phyloP scores from a whole-genome alignment of 2,329 filamentous ascomycete species.

The Sporothrix inflata region DNA sequence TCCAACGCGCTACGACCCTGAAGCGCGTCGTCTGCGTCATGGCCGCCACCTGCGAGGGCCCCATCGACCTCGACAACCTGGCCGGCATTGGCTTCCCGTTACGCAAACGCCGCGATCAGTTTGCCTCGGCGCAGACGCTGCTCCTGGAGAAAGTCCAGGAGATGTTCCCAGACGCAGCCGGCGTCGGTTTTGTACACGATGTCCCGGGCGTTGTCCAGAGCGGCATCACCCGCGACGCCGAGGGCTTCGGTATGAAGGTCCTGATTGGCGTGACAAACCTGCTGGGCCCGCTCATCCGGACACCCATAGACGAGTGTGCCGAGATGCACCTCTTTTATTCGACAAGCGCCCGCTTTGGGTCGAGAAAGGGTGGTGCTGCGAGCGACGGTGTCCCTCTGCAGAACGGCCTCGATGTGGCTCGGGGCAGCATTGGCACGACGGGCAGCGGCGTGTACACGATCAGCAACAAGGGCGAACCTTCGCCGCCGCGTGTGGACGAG shows the following conservation, averaged over 20 bases:
- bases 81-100: slow-evolving; percentile 46
- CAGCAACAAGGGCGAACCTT: slow-evolving; percentile 37
- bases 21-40: slow-evolving; percentile 61
- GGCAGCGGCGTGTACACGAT: slow-evolving; percentile 48
- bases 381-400: slow-evolving; percentile 35
- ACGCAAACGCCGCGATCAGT: slow-evolving; percentile 48
- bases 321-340: slow-evolving; percentile 46
- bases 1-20: slow-evolving; percentile 50
- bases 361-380: neutral
- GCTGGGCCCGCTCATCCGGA: slow-evolving; percentile 32
- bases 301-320: slow-evolving; percentile 39
- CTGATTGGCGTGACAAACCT: slow-evolving; percentile 24
- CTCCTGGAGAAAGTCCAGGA: slow-evolving; percentile 50
- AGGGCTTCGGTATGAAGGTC: slow-evolving; percentile 19
- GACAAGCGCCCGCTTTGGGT: slow-evolving; percentile 44
- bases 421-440: slow-evolving; percentile 39
- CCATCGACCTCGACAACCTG: slow-evolving; percentile 17
- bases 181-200: slow-evolving; percentile 47
- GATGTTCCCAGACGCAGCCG: slow-evolving; percentile 46
- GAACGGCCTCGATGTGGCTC: slow-evolving; percentile 37
- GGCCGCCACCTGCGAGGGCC: slow-evolving; percentile 55
- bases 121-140: slow-evolving; percentile 55
- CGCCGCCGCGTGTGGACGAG: slow-evolving; percentile 36
- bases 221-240: slow-evolving; percentile 32
- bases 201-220: slow-evolving; percentile 45